Conservation (phyloP, 2,329 filamentous ascomycete species). For the Fusarium abutilonis region DNA sequence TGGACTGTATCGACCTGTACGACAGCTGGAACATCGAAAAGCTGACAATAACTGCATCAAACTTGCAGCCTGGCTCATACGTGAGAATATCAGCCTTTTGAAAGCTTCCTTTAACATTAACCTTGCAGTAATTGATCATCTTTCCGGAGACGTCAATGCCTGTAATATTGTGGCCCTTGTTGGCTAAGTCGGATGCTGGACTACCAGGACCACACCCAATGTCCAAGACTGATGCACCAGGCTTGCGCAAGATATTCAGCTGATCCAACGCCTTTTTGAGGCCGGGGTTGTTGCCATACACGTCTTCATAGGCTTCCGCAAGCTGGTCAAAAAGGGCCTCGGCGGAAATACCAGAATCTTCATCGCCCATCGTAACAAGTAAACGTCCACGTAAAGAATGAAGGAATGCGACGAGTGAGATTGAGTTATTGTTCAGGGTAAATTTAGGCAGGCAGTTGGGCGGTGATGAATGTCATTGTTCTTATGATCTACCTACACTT, state of each 20-base stretch:
- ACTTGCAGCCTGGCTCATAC: not conserved
- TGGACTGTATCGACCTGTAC: not conserved
- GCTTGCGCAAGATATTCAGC: not conserved
- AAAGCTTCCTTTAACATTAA: not conserved
- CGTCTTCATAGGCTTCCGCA: not conserved
- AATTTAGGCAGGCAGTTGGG: no score
- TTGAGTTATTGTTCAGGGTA: no score
- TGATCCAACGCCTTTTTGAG: not conserved
- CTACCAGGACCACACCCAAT: not conserved
- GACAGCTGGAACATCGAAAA: not conserved
- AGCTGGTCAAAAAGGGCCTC: not conserved
- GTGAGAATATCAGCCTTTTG: not conserved
- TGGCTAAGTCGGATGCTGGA: not conserved
- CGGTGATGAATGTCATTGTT: no score
- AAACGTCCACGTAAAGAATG: no score
- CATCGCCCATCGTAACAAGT: no score
- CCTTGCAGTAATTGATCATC: not conserved
- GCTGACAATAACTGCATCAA: not conserved
- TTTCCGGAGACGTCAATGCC: not conserved
- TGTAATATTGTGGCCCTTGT: not conserved
- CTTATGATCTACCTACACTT: no score
- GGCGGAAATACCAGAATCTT: not conserved
- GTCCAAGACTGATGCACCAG: not conserved
- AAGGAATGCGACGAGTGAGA: no score
- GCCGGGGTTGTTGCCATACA: not conserved